Percentiles rank a stretch among this genome's conserved stretches.
These are phyloP conservation scores for Nicotiana tabacum DNA, from an alignment of 257 asterid genomes.

Conservation along the genomic window DNA sequence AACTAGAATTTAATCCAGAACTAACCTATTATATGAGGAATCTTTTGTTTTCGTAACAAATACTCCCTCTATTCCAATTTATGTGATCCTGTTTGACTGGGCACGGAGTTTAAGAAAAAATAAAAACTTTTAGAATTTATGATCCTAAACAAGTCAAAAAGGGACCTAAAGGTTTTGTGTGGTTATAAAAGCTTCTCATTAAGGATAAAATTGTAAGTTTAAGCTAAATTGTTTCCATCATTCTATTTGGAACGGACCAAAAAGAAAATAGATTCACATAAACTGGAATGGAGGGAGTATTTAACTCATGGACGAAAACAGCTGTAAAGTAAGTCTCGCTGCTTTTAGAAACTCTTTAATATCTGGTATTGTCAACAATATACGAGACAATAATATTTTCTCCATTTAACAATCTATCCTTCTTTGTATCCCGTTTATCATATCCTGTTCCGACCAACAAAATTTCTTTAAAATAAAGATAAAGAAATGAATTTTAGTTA, in stretches of 20 bases:
- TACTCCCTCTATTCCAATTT: too few species aligned
- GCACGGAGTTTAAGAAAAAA: too few species aligned
- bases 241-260: too few species aligned
- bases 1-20: not conserved
- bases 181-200: too few species aligned
- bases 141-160: too few species aligned
- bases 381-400: constrained; percentile 1
- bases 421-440: not conserved
- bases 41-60: not conserved
- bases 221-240: too few species aligned
- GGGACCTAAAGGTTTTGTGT: too few species aligned
- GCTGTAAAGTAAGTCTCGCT: not conserved
- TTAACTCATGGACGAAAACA: not conserved
- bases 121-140: too few species aligned
- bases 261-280: too few species aligned
- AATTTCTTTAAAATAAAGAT: not conserved
- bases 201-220: too few species aligned
- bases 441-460: not conserved
- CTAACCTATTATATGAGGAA: not conserved
- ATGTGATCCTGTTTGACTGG: too few species aligned
- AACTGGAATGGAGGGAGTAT: too few species aligned
- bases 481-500: not conserved
- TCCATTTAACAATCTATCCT: not conserved
- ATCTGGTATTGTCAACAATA: not conserved
- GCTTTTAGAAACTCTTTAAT: not conserved